A percentile compares a stretch with the other conserved stretches of the same genome.
Conservation (phyloP, 164 flowering plant species). For the Liquidambar formosana region DNA sequence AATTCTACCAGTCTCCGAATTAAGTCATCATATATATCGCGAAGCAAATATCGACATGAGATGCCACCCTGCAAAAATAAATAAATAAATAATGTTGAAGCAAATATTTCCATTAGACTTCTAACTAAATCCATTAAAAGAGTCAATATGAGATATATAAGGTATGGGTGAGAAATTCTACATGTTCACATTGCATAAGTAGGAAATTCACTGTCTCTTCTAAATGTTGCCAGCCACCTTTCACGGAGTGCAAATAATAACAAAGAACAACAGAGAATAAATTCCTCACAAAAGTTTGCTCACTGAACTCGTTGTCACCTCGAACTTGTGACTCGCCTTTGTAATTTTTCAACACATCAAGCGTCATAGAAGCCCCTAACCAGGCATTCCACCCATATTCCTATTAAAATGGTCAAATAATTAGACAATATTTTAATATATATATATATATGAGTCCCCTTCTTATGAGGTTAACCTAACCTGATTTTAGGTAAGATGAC, state of each 20-base stretch:
- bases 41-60: conserved; percentile 50
- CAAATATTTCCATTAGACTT: neutral
- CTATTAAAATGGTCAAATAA: conserved; percentile 33
- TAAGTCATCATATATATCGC: conserved; percentile 77
- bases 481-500: no score
- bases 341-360: conserved; percentile 68
- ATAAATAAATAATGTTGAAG: neutral
- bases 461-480: no score
- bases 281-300: conserved; percentile 55
- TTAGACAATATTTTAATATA: conserved; percentile 18
- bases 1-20: conserved; percentile 53
- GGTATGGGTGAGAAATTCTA: conserved; percentile 8
- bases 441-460: no score
- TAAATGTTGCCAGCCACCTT: conserved; percentile 98
- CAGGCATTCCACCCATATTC: conserved; percentile 97
- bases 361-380: conserved; percentile 59
- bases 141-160: neutral
- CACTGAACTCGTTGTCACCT: conserved; percentile 39
- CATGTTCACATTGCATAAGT: conserved; percentile 53
- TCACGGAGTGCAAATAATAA: conserved; percentile 66
- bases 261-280: conserved; percentile 79
- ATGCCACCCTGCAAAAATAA: conserved; percentile 53
- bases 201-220: conserved; percentile 90
- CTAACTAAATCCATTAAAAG: neutral
- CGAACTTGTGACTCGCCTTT: conserved; percentile 28